A percentile compares a stretch with the other conserved stretches of the same genome.
Evolutionary conservation across 148 eudicot genomes (phyloP).

Genomic region (Fallopia convolvulus): DNA sequence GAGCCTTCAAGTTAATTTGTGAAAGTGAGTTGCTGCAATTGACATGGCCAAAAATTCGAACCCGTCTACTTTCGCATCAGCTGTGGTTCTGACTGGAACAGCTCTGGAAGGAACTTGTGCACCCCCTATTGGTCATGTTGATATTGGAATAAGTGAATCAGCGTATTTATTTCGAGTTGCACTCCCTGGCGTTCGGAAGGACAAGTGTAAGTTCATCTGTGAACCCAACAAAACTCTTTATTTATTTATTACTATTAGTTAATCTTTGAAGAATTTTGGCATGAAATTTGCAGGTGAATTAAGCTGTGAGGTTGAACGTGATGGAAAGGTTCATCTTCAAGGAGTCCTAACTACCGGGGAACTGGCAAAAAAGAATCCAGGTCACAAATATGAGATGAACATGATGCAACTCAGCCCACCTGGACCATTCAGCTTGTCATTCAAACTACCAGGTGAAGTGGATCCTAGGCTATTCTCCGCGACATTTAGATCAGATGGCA

Average conservation of each 20-base stretch:
- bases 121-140: slow-evolving; percentile 70
- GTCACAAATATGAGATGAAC: slow-evolving; percentile 29
- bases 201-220: slow-evolving; percentile 37
- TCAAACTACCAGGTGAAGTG: slow-evolving; percentile 76
- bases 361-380: slow-evolving; percentile 27
- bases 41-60: slow-evolving; percentile 23
- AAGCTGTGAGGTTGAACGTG: slow-evolving; percentile 66
- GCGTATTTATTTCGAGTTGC: slow-evolving; percentile 74
- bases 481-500: slow-evolving; percentile 57
- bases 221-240: neutral
- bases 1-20: neutral
- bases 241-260: neutral
- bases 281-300: slow-evolving; percentile 47
- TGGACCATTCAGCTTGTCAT: slow-evolving; percentile 61
- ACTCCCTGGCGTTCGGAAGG: slow-evolving; percentile 84
- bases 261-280: neutral
- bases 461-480: slow-evolving; percentile 59
- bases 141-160: slow-evolving; percentile 56
- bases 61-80: neutral
- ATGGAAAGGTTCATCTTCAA: slow-evolving; percentile 60
- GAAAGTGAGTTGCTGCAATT: neutral
- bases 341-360: slow-evolving; percentile 37
- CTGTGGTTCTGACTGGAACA: slow-evolving; percentile 59
- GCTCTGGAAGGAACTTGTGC: slow-evolving; percentile 51
- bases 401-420: slow-evolving; percentile 55